phyloP scores from a whole-genome alignment of 1,284 basidiomycete species.

The Rhizoctonia solani region DNA sequence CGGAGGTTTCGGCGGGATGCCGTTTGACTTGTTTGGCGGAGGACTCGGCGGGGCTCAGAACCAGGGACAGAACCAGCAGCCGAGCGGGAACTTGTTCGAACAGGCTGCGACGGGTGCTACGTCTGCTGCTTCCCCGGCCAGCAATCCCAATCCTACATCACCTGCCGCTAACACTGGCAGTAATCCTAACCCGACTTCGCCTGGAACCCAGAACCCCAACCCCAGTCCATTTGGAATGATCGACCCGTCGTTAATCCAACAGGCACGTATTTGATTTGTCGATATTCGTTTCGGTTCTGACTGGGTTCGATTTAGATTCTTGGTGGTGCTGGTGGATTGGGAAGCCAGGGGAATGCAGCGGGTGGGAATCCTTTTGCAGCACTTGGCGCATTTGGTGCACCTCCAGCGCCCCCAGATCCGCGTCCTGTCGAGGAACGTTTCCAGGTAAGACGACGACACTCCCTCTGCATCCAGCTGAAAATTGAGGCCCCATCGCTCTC shows the following conservation, averaged over 20 bases:
- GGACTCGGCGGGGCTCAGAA: neutral
- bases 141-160: neutral
- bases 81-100: constrained; percentile 41
- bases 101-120: constrained; percentile 31
- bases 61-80: constrained; percentile 42
- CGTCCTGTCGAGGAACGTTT: constrained; percentile 86
- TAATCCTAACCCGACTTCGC: neutral
- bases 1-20: constrained; percentile 24
- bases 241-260: constrained; percentile 37
- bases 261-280: constrained; percentile 1
- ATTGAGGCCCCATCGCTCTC: neutral
- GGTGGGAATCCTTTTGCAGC: constrained; percentile 33
- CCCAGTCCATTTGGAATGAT: constrained; percentile 39
- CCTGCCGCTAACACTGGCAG: neutral
- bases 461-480: no score
- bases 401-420: constrained; percentile 58
- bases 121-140: constrained; percentile 13
- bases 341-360: no score
- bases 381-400: constrained; percentile 40
- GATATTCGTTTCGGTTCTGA: neutral
- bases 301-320: constrained; percentile 33
- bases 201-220: neutral
- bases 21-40: constrained; percentile 38
- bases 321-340: constrained; percentile 37
- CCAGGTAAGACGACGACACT: constrained; percentile 63